Percentiles rank a stretch among this genome's conserved stretches.
phyloP scores from a whole-genome alignment of 2,329 filamentous ascomycete species.

The Xylaria sp. region DNA sequence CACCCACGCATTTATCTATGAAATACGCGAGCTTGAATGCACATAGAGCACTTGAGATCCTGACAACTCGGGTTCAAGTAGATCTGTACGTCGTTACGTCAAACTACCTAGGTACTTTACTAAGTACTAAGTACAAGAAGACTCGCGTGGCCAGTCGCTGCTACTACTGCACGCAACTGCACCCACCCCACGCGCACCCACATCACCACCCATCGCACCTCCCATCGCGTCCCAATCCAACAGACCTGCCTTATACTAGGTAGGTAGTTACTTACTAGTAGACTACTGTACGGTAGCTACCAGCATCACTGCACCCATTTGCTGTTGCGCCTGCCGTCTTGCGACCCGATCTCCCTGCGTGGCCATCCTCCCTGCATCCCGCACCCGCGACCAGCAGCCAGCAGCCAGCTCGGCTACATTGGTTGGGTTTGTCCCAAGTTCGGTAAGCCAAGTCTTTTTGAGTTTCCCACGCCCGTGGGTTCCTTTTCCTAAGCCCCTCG shows the following conservation, averaged over 20 bases:
- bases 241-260: neutral
- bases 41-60: neutral
- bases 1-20: conserved; percentile 8
- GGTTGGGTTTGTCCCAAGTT: conserved; percentile 24
- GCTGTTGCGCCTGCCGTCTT: conserved; percentile 28
- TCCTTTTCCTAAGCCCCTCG: conserved; percentile 19
- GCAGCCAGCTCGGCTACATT: conserved; percentile 25
- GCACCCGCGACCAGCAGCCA: conserved; percentile 24
- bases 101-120: neutral
- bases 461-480: conserved; percentile 19
- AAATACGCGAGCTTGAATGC: conserved; percentile 9
- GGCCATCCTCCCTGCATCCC: conserved; percentile 35
- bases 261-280: neutral
- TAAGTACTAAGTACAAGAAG: neutral
- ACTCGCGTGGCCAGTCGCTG: conserved; percentile 8
- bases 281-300: conserved; percentile 4
- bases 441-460: conserved; percentile 37
- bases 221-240: neutral
- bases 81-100: neutral
- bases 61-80: conserved; percentile 8
- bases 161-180: conserved; percentile 6
- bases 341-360: conserved; percentile 32
- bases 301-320: conserved; percentile 25
- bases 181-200: conserved; percentile 34
- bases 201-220: conserved; percentile 30